Conservation (phyloP, 345 rosid genomes). For the Abelmoschus esculentus region DNA sequence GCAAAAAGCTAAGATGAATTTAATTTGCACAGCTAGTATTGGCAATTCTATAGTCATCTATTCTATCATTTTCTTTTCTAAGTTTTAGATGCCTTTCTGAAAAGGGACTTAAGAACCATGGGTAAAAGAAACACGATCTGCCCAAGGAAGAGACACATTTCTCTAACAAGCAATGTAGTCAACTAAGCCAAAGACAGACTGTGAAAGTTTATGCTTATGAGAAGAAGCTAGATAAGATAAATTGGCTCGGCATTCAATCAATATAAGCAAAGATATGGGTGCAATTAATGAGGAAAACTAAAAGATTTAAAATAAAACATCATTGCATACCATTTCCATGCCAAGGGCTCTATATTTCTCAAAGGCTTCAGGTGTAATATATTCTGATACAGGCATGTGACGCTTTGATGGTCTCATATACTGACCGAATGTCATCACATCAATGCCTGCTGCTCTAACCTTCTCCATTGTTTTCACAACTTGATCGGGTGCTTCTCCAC, state of each 20-base stretch:
- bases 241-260: neutral
- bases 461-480: conserved; percentile 85
- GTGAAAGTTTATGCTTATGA: neutral
- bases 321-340: conserved; percentile 77
- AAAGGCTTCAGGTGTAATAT: conserved; percentile 89
- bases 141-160: neutral
- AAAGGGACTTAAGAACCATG: neutral
- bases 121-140: neutral
- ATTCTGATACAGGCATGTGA: conserved; percentile 94
- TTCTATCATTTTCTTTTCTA: neutral
- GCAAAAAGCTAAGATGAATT: neutral
- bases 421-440: conserved; percentile 98
- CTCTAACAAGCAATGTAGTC: neutral
- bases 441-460: conserved; percentile 93
- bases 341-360: conserved; percentile 73
- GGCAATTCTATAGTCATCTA: neutral
- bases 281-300: neutral
- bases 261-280: neutral
- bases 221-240: neutral
- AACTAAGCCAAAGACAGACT: neutral
- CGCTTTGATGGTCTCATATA: conserved; percentile 99
- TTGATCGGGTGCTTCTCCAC: conserved; percentile 95
- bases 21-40: neutral
- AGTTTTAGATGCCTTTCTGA: neutral
- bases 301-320: neutral